These are phyloP conservation scores for Bipolaris cookei DNA, from an alignment of 2,329 filamentous ascomycete genomes.

Conservation along the genomic window DNA sequence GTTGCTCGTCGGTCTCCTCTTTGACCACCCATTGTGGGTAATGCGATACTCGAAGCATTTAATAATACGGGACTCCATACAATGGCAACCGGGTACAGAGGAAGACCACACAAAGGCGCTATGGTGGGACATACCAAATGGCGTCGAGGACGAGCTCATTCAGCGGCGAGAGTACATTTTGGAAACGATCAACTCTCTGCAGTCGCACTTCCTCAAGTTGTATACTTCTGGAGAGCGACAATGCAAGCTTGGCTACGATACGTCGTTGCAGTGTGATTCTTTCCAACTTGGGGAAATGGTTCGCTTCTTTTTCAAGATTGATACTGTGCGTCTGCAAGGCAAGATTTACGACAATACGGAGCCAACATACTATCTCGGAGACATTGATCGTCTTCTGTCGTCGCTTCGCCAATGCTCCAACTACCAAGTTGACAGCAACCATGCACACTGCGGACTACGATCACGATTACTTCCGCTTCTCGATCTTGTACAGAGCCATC, in stretches of 20 bases:
- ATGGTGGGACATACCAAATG: conserved; percentile 76
- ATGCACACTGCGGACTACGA: conserved; percentile 74
- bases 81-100: conserved; percentile 57
- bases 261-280: conserved; percentile 73
- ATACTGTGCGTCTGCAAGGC: conserved; percentile 63
- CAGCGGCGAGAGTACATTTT: conserved; percentile 70
- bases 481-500: conserved; percentile 63
- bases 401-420: conserved; percentile 69
- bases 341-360: conserved; percentile 51
- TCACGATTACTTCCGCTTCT: conserved; percentile 69
- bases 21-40: conserved; percentile 67
- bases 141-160: conserved; percentile 73
- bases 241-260: conserved; percentile 77
- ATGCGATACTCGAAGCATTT: conserved; percentile 68
- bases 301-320: conserved; percentile 69
- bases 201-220: conserved; percentile 68
- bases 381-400: conserved; percentile 66
- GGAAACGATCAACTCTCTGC: conserved; percentile 72
- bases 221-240: conserved; percentile 73
- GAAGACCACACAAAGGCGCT: conserved; percentile 54
- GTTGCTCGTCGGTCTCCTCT: conserved; percentile 68
- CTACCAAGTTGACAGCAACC: conserved; percentile 77
- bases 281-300: conserved; percentile 81
- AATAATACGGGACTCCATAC: conserved; percentile 68
- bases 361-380: conserved; percentile 61